phyloP scores from a whole-genome alignment of 2,329 filamentous ascomycete species.

The Hortaea sp. region DNA sequence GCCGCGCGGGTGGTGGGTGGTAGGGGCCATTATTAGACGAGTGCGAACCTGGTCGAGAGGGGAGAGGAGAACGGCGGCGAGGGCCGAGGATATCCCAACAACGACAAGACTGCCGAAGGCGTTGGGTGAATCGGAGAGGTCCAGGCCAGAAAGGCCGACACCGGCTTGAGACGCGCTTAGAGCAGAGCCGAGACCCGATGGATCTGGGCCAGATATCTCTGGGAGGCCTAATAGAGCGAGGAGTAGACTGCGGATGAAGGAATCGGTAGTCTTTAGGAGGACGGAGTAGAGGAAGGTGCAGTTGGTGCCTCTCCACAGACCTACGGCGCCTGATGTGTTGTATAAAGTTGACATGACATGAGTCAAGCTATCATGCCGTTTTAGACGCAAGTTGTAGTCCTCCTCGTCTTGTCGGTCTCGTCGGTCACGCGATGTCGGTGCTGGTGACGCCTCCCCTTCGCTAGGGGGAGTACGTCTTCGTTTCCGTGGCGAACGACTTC shows the following conservation, averaged over 20 bases:
- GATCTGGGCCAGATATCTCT: slow-evolving; percentile 70
- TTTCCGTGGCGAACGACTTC: slow-evolving; percentile 37
- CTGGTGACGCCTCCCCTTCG: slow-evolving; percentile 12
- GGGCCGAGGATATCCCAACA: slow-evolving; percentile 51
- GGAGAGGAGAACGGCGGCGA: slow-evolving; percentile 70
- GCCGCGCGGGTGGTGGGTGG: slow-evolving; percentile 62
- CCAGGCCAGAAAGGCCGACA: slow-evolving; percentile 47
- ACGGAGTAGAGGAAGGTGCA: slow-evolving; percentile 86
- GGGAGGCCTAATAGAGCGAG: slow-evolving; percentile 84
- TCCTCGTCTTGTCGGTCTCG: slow-evolving; percentile 12
- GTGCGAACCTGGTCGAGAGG: slow-evolving; percentile 88
- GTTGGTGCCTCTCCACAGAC: slow-evolving; percentile 90
- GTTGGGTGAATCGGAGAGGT: slow-evolving; percentile 71
- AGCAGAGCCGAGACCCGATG: slow-evolving; percentile 47
- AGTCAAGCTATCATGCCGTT: slow-evolving; percentile 68
- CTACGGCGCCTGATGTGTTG: slow-evolving; percentile 80
- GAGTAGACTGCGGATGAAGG: slow-evolving; percentile 84
- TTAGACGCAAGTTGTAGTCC: slow-evolving; percentile 55
- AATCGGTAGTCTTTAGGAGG: slow-evolving; percentile 76
- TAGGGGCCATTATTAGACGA: slow-evolving; percentile 66
- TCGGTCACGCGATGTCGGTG: slow-evolving; percentile 18
- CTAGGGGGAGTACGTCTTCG: slow-evolving; percentile 19
- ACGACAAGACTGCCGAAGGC: slow-evolving; percentile 74
- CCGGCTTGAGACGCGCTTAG: slow-evolving; percentile 36
- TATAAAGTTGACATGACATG: slow-evolving; percentile 83